A percentile compares a stretch with the other conserved stretches of the same genome.
Conservation (phyloP, 2,329 filamentous ascomycete species). For the Raffaelea arxii region DNA sequence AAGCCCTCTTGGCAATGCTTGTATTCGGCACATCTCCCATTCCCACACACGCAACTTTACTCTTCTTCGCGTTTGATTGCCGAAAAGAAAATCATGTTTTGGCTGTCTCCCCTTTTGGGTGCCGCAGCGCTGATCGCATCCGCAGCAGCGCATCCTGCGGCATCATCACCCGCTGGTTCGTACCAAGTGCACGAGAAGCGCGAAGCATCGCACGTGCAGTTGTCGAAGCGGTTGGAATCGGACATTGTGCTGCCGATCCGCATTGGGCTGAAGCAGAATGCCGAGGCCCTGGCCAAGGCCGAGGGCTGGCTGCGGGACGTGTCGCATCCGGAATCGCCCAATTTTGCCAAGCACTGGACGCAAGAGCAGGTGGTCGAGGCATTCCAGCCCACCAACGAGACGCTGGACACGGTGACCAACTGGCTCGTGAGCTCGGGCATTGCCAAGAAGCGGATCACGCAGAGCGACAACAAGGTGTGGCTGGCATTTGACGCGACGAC, state of each 20-base stretch:
- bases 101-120: too few species aligned
- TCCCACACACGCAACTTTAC: too few species aligned
- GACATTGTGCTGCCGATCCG: constrained; percentile 7
- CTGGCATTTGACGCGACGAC: constrained; percentile 14
- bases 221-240: not conserved
- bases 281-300: not conserved
- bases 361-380: constrained; percentile 23
- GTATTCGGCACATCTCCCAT: too few species aligned
- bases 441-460: not conserved
- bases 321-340: constrained; percentile 15
- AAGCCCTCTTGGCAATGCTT: too few species aligned
- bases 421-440: constrained; percentile 21
- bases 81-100: too few species aligned
- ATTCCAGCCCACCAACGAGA: constrained; percentile 23
- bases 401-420: constrained; percentile 19
- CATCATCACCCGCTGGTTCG: too few species aligned
- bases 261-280: constrained; percentile 5
- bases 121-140: too few species aligned
- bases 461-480: constrained; percentile 12
- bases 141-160: too few species aligned
- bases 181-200: constrained; percentile 7
- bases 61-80: too few species aligned
- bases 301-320: constrained; percentile 7
- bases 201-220: not conserved
- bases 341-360: constrained; percentile 27